Evolutionary conservation across 2,329 filamentous ascomycete species (phyloP).

Genomic region (Scedosporium minutisporum): DNA sequence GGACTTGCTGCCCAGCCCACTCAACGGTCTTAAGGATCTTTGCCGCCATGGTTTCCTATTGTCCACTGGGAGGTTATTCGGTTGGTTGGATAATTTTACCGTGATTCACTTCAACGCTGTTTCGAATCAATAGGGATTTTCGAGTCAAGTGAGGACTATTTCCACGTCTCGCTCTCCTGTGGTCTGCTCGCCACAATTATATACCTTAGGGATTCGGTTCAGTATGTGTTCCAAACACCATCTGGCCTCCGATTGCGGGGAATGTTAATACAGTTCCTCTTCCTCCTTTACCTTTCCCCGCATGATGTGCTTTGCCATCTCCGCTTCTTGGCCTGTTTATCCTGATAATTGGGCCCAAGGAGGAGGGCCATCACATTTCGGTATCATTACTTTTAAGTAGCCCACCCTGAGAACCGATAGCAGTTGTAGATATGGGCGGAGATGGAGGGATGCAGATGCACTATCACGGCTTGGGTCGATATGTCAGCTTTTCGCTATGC

Average conservation of each 20-base stretch:
- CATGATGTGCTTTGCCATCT: background rate
- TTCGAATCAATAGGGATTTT: too few relatives aligned
- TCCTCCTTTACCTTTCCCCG: background rate
- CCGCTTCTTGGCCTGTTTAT: background rate
- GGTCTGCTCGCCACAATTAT: background rate
- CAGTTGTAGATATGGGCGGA: background rate
- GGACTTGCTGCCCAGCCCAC: constrained; percentile 38
- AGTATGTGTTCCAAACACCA: background rate
- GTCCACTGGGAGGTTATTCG: too few relatives aligned
- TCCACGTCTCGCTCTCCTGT: too few relatives aligned
- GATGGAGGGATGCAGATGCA: background rate
- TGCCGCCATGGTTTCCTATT: background rate
- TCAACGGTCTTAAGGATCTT: constrained; percentile 26
- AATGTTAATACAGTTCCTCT: background rate
- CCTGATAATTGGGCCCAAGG: background rate
- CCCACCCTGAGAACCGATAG: background rate
- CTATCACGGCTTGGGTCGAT: background rate
- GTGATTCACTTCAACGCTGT: too few relatives aligned
- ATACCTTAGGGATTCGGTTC: background rate
- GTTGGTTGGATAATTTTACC: too few relatives aligned
- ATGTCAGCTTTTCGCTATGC: background rate
- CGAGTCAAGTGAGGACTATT: too few relatives aligned
- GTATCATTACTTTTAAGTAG: background rate
- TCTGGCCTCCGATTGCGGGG: background rate
- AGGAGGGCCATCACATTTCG: background rate